These are phyloP conservation scores for Xylariales sp. DNA, from an alignment of 2,329 filamentous ascomycete genomes.

Conservation along the genomic window DNA sequence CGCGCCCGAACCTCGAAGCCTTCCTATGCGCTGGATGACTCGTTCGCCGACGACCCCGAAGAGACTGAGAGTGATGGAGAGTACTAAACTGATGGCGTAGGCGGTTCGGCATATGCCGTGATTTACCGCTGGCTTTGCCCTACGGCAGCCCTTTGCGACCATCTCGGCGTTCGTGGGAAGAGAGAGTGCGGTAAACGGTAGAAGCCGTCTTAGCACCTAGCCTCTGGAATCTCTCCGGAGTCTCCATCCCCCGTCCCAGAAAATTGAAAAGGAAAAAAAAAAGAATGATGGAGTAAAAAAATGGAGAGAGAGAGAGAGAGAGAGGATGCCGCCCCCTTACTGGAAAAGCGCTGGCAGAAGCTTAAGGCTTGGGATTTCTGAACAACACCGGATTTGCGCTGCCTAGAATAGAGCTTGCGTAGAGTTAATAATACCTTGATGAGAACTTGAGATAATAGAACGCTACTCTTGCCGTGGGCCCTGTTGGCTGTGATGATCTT, in stretches of 20 bases:
- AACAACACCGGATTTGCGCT: neutral
- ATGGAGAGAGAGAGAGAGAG: no score
- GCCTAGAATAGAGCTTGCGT: slow-evolving; percentile 8
- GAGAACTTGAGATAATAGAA: neutral
- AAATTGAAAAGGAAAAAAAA: no score
- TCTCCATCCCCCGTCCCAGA: no score
- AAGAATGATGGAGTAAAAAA: neutral
- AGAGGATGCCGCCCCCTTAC: neutral
- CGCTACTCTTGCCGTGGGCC: neutral
- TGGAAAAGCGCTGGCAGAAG: neutral
- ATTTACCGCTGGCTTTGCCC: neutral
- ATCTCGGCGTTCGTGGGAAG: neutral
- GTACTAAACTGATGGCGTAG: neutral
- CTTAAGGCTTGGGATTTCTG: neutral
- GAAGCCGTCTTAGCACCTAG: neutral
- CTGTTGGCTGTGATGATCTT: neutral
- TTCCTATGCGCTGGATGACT: neutral
- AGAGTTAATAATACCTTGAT: neutral
- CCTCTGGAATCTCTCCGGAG: no score
- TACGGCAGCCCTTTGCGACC: neutral
- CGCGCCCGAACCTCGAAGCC: neutral
- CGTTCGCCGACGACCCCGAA: neutral
- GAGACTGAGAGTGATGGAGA: neutral
- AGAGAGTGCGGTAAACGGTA: neutral
- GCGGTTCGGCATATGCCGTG: neutral